These are phyloP conservation scores for Penicillium silybi DNA, from an alignment of 495 filamentous ascomycete genomes.

Conservation along the genomic window DNA sequence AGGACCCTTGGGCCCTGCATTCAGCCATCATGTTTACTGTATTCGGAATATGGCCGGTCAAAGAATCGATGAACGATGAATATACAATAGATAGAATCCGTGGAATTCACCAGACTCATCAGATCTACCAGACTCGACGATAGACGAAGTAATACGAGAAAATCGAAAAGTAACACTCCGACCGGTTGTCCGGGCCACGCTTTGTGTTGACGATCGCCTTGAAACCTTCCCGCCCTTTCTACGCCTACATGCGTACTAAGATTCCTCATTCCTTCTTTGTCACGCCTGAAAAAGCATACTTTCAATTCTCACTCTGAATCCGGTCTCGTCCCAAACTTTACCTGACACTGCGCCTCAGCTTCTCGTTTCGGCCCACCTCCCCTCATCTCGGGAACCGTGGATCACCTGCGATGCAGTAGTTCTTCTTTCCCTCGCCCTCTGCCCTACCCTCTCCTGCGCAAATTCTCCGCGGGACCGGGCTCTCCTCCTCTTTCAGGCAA, in stretches of 20 bases:
- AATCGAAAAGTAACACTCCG: not conserved
- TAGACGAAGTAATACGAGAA: not conserved
- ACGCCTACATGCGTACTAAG: not conserved
- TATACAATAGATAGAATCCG: too few species aligned
- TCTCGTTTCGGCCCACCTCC: conserved; percentile 11
- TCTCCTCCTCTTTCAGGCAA: not conserved
- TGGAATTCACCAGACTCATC: too few species aligned
- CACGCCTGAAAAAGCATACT: not conserved
- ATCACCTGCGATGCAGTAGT: conserved; percentile 9
- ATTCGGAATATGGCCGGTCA: not conserved
- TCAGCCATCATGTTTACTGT: not conserved
- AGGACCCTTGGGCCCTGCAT: conserved; percentile 5
- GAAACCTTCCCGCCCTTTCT: not conserved
- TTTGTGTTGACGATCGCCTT: conserved; percentile 15
- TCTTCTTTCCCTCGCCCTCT: not conserved
- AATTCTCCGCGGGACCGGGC: not conserved
- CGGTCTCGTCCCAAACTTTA: not conserved
- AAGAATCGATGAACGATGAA: too few species aligned
- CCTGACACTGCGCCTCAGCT: conserved; percentile 7
- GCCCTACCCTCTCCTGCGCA: not conserved
- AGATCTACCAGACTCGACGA: too few species aligned
- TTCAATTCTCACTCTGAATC: not conserved
- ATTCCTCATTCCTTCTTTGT: not conserved
- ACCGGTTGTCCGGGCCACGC: conserved; percentile 22
- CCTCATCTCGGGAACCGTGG: conserved; percentile 23